Evolutionary conservation across 805 yeast species (phyloP).

Genomic region (Kregervanrija delftensis): DNA sequence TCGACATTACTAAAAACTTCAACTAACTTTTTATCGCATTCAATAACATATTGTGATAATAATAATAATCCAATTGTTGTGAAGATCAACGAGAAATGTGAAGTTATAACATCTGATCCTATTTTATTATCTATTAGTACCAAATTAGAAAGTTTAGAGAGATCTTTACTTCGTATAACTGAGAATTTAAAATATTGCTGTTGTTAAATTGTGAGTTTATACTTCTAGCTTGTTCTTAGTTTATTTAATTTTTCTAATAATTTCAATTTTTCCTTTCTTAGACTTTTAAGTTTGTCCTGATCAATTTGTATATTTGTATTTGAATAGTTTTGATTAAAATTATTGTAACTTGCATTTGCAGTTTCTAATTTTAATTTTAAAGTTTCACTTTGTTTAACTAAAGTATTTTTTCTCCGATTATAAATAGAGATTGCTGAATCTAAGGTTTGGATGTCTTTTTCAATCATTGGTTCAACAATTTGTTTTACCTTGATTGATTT

Average conservation of each 20-base stretch:
- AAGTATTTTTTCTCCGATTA: constrained; percentile 3
- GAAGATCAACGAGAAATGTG: constrained; percentile 50
- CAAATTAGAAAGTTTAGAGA: constrained; percentile 57
- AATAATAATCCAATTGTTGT: constrained; percentile 39
- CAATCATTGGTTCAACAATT: constrained; percentile 9
- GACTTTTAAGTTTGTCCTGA: no score
- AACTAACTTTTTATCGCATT: constrained; percentile 51
- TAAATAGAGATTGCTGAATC: constrained; percentile 1
- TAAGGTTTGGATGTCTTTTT: constrained; percentile 4
- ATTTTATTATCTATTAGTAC: constrained; percentile 53
- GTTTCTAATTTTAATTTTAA: constrained; percentile 11
- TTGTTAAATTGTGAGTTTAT: not conserved
- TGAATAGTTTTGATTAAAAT: no score
- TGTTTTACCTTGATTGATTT: constrained; percentile 4
- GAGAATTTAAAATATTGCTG: constrained; percentile 19
- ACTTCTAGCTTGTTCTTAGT: not conserved
- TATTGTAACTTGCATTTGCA: not conserved
- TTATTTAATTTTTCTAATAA: not conserved
- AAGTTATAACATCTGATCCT: constrained; percentile 64
- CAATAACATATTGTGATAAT: constrained; percentile 49
- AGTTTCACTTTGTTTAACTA: constrained; percentile 9
- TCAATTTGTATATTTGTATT: no score
- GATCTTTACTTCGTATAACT: constrained; percentile 30
- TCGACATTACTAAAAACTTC: constrained; percentile 32
- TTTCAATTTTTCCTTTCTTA: not conserved